A percentile compares a stretch with the other conserved stretches of the same genome.
Conservation (phyloP, 208 protist genomes). For the Acanthamoeba healyi region DNA sequence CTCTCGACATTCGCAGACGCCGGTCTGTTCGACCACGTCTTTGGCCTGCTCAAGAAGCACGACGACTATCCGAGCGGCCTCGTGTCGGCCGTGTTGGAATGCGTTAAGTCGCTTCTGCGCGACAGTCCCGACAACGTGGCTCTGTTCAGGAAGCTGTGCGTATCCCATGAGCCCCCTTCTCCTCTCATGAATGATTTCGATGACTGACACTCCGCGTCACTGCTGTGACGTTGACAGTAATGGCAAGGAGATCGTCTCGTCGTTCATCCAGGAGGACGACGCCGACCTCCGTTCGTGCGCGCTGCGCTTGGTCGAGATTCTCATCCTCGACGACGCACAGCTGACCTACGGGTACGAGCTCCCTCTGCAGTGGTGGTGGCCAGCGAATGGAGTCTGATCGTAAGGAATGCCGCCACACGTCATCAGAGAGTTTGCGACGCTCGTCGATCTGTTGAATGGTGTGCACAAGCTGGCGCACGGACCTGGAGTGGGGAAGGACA, state of each 20-base stretch:
- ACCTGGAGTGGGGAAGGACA: not conserved
- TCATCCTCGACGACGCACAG: slow-evolving; percentile 54
- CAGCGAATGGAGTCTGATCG: too few species aligned
- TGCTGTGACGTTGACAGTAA: not conserved
- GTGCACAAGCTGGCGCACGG: slow-evolving; percentile 20
- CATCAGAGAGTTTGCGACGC: slow-evolving; percentile 59
- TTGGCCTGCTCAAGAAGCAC: slow-evolving; percentile 53
- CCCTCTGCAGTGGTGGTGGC: not conserved
- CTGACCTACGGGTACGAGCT: slow-evolving; percentile 47
- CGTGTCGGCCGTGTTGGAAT: slow-evolving; percentile 1
- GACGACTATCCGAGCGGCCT: not conserved
- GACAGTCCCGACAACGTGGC: slow-evolving; percentile 32
- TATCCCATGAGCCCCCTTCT: not conserved
- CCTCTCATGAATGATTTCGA: not conserved
- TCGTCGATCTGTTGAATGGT: slow-evolving; percentile 9
- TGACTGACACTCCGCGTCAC: not conserved
- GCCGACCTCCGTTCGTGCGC: slow-evolving; percentile 44
- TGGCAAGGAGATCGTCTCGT: slow-evolving; percentile 64
- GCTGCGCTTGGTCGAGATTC: slow-evolving; percentile 51
- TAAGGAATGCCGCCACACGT: too few species aligned
- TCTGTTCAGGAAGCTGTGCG: slow-evolving; percentile 37
- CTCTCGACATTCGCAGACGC: too few species aligned
- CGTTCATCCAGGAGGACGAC: slow-evolving; percentile 43
- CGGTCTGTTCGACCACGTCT: slow-evolving; percentile 53
- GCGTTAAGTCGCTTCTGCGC: slow-evolving; percentile 56